A percentile compares a stretch with the other conserved stretches of the same genome.
Conservation (phyloP, 805 yeast species). For the Danielozyma ontarioensis region DNA sequence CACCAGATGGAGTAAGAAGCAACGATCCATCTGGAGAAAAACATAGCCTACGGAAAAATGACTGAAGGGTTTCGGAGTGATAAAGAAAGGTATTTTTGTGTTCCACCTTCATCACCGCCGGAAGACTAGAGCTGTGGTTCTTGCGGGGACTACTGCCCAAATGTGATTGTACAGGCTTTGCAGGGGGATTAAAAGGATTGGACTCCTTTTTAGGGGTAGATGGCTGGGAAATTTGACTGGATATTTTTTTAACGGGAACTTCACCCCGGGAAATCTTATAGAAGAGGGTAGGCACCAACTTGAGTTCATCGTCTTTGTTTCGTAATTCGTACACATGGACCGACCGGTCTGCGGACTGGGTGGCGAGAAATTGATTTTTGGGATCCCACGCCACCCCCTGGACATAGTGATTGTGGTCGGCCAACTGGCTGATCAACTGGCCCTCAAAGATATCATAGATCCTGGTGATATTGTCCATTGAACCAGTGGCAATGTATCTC, state of each 20-base stretch:
- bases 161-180: too few relatives aligned
- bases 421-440: constrained; percentile 49
- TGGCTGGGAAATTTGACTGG: too few relatives aligned
- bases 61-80: constrained; percentile 82
- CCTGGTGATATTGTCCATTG: constrained; percentile 83
- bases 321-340: constrained; percentile 61
- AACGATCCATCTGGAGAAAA: constrained; percentile 90
- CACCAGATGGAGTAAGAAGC: constrained; percentile 71
- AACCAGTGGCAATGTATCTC: constrained; percentile 72
- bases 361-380: constrained; percentile 62
- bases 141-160: too few relatives aligned
- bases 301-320: constrained; percentile 16
- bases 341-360: constrained; percentile 87
- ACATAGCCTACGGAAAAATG: constrained; percentile 80
- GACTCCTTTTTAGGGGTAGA: background rate
- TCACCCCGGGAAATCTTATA: constrained; percentile 51
- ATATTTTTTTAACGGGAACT: constrained; percentile 27
- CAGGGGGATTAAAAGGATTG: background rate
- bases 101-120: constrained; percentile 1
- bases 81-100: constrained; percentile 37
- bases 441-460: constrained; percentile 60
- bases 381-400: constrained; percentile 99
- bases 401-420: constrained; percentile 81
- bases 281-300: constrained; percentile 32
- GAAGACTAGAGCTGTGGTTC: background rate